Conservation (phyloP, 495 filamentous ascomycete genomes). For the Aspergillus ellipticus region DNA sequence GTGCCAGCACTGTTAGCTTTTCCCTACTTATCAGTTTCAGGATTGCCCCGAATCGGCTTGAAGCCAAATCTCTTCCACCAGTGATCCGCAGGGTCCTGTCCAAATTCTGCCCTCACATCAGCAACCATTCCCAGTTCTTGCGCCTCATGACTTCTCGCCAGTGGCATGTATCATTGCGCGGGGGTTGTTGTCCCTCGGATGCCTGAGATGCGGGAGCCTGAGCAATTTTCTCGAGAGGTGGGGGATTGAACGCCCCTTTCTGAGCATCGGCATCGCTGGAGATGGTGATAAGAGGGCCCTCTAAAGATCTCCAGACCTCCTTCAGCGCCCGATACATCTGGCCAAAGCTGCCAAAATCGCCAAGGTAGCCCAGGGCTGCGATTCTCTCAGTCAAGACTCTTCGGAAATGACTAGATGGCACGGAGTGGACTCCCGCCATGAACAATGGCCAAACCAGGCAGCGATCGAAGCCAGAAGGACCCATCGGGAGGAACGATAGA, state of each 20-base stretch:
- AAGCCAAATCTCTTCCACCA: too few species aligned
- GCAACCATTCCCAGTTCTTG: conserved; percentile 82
- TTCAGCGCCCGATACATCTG: conserved; percentile 71
- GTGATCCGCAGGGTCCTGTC: too few species aligned
- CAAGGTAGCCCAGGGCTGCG: conserved; percentile 65
- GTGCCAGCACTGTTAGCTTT: neutral
- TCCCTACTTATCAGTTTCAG: neutral
- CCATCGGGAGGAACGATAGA: conserved; percentile 74
- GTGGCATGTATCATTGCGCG: conserved; percentile 57
- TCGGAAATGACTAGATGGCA: conserved; percentile 66
- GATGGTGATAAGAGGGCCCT: conserved; percentile 35
- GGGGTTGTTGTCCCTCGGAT: conserved; percentile 3
- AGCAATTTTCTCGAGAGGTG: too few species aligned
- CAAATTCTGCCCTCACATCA: conserved; percentile 56
- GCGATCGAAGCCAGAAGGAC: conserved; percentile 81
- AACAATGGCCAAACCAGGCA: conserved; percentile 89
- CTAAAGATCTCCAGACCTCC: conserved; percentile 75
- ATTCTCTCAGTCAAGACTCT: conserved; percentile 67
- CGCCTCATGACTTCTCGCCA: conserved; percentile 92
- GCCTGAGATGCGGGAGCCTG: neutral
- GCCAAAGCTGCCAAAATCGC: conserved; percentile 79
- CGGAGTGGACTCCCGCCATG: conserved; percentile 71
- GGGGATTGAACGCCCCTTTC: neutral
- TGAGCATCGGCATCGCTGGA: neutral
- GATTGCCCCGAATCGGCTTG: too few species aligned